phyloP scores from a whole-genome alignment of 2,329 filamentous ascomycete species.

The Hypomyces rosellus region DNA sequence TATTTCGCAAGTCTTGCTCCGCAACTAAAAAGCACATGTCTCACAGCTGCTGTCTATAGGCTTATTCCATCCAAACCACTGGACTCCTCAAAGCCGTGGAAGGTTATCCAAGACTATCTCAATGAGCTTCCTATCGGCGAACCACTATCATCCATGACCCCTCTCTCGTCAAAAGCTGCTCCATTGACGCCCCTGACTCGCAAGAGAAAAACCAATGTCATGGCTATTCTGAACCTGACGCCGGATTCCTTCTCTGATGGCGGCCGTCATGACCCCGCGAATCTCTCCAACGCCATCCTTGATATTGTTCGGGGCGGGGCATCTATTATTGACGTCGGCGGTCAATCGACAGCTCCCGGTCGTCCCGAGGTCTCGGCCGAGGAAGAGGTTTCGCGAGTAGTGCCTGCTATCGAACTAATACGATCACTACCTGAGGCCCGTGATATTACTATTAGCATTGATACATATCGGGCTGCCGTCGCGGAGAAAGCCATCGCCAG shows the following conservation, averaged over 20 bases:
- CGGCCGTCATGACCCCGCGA: slow-evolving; percentile 51
- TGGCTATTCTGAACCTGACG: slow-evolving; percentile 93
- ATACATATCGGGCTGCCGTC: slow-evolving; percentile 85
- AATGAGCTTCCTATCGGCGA: slow-evolving; percentile 48
- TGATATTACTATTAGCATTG: slow-evolving; percentile 72
- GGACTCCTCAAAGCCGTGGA: slow-evolving; percentile 51
- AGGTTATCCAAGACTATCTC: slow-evolving; percentile 53
- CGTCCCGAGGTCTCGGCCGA: slow-evolving; percentile 60
- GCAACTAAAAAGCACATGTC: not conserved
- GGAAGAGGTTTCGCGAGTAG: slow-evolving; percentile 71
- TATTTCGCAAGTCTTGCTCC: not conserved
- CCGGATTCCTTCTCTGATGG: slow-evolving; percentile 97
- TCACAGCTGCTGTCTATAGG: slow-evolving; percentile 24
- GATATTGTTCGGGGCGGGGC: slow-evolving; percentile 63
- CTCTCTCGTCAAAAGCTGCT: slow-evolving; percentile 39
- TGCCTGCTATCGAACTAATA: slow-evolving; percentile 72
- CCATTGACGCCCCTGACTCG: slow-evolving; percentile 54
- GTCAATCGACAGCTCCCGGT: slow-evolving; percentile 83
- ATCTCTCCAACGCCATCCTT: slow-evolving; percentile 54
- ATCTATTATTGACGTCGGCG: slow-evolving; percentile 84
- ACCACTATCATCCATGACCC: slow-evolving; percentile 54
- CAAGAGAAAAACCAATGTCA: slow-evolving; percentile 65
- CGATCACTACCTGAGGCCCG: slow-evolving; percentile 57
- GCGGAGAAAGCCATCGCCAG: slow-evolving; percentile 68
- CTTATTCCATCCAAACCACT: slow-evolving; percentile 51